phyloP scores from a whole-genome alignment of 2,329 filamentous ascomycete genomes.

The Aquanectria penicillioides region DNA sequence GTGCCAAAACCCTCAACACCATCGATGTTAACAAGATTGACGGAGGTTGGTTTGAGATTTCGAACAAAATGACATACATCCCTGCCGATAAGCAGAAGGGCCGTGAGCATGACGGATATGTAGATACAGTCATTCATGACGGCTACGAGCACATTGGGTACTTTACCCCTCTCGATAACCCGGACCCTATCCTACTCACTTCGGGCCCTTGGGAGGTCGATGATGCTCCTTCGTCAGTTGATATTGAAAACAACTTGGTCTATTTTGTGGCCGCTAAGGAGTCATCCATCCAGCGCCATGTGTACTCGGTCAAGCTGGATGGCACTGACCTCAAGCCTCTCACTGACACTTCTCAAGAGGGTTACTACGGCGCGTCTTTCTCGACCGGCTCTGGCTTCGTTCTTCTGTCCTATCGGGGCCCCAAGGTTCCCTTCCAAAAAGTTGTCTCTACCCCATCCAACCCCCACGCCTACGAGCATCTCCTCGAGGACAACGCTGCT shows the following conservation, averaged over 20 bases:
- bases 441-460: slow-evolving; percentile 85
- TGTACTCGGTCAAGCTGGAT: slow-evolving; percentile 89
- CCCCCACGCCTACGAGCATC: slow-evolving; percentile 69
- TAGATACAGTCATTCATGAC: slow-evolving; percentile 88
- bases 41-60: slow-evolving; percentile 97
- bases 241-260: slow-evolving; percentile 84
- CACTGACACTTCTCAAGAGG: slow-evolving; percentile 77
- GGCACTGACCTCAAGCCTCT: slow-evolving; percentile 78
- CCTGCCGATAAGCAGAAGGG: slow-evolving; percentile 83
- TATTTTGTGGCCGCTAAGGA: slow-evolving; percentile 92
- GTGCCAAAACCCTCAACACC: slow-evolving; percentile 81
- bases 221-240: slow-evolving; percentile 83
- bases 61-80: slow-evolving; percentile 84
- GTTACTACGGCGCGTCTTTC: slow-evolving; percentile 86
- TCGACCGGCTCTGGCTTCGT: slow-evolving; percentile 84
- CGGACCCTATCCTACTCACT: slow-evolving; percentile 86
- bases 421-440: slow-evolving; percentile 89
- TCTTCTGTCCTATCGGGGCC: slow-evolving; percentile 85
- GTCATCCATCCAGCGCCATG: slow-evolving; percentile 87
- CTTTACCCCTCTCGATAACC: slow-evolving; percentile 86
- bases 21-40: slow-evolving; percentile 86
- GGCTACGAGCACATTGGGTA: slow-evolving; percentile 93
- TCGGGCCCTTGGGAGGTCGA: slow-evolving; percentile 94
- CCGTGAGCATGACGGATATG: slow-evolving; percentile 85
- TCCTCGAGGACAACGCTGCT: slow-evolving; percentile 80